Evolutionary conservation across 768 basidiomycete species (phyloP), one percentile per base, ranked within the genome.

Genomic region (Tulasnella sp.): DNA sequence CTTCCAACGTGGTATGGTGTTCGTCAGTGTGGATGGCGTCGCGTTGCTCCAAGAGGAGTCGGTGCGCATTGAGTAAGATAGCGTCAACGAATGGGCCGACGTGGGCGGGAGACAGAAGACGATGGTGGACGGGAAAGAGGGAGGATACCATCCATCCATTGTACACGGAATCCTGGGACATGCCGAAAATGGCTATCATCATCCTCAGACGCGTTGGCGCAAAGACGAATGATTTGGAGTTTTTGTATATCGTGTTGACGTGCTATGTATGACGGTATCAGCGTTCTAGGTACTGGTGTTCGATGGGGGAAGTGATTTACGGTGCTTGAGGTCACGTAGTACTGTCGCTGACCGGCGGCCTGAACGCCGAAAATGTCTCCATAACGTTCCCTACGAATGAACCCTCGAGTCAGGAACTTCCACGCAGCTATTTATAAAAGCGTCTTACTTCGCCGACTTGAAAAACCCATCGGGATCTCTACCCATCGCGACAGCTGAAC

Each of bases 141-240:
- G 8, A 31, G 4, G 54, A 14, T 23, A 12, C 37, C 19, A 49
- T 43, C 25, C 15, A 57, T 12, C 31, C 32, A 19, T 35, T 37
- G 49, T 58, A 49, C 1, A 42, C 36, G 15, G 42, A 41, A 3
- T 45, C 25, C 11, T 29, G 48, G n/a, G 48, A 34, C 37, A 46
- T 45, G 15, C 59, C 62, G 35, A 58, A 51, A 8, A 36, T 29
- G 12, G 23, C 31, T 2, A 27, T 25, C 5, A 32, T 11, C 42
- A 48, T 29, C 1, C 48, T 34, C n/a, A 46, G 19, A 34, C 46
- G 46, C 17, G 35, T 57, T 34, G 55, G 55, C n/a, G 17, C 11
- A n/a, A 57, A 57, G 35, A 49, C 42, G 43, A 57, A 49, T 14
- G 43, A 39, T 17, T 58, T 58, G 14, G 57, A 43, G 21, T 58